phyloP scores from a whole-genome alignment of 2,329 filamentous ascomycete species.

The Harringtonia lauricola region DNA sequence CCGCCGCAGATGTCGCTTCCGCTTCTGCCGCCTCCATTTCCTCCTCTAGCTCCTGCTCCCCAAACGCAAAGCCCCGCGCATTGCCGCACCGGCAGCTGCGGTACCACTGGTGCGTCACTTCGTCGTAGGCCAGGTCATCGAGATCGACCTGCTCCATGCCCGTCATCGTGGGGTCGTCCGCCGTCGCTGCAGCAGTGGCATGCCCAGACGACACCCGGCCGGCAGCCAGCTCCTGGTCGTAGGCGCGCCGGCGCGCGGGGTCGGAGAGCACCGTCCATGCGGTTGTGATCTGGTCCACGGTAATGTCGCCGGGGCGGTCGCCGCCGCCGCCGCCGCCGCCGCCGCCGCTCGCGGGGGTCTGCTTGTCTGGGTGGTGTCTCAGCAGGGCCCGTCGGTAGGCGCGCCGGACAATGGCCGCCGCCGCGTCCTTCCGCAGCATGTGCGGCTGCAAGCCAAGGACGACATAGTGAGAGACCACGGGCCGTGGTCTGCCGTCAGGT shows the following conservation, averaged over 20 bases:
- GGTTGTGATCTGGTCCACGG: constrained; percentile 52
- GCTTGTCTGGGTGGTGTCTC: constrained; percentile 55
- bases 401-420: constrained; percentile 41
- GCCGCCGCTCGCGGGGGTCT: constrained; percentile 3
- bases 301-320: too few relatives aligned
- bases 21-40: constrained; percentile 13
- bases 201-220: not conserved
- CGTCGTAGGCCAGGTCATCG: constrained; percentile 48
- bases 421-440: constrained; percentile 9
- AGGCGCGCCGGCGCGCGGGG: constrained; percentile 34
- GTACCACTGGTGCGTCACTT: constrained; percentile 34
- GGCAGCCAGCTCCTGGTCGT: constrained; percentile 38
- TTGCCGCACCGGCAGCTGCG: constrained; percentile 54
- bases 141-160: constrained; percentile 55
- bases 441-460: constrained; percentile 5
- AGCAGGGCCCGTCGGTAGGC: constrained; percentile 56
- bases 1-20: not conserved
- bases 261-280: constrained; percentile 48
- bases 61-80: constrained; percentile 45
- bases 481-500: not conserved
- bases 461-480: constrained; percentile 1
- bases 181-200: constrained; percentile 12
- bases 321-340: too few relatives aligned
- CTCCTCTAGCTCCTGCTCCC: constrained; percentile 48
- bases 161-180: constrained; percentile 23